Percentiles rank a stretch among this genome's conserved stretches.
These are phyloP conservation scores for Teratosphaeria destructans DNA, from an alignment of 2,329 filamentous ascomycete species.

Conservation along the genomic window DNA sequence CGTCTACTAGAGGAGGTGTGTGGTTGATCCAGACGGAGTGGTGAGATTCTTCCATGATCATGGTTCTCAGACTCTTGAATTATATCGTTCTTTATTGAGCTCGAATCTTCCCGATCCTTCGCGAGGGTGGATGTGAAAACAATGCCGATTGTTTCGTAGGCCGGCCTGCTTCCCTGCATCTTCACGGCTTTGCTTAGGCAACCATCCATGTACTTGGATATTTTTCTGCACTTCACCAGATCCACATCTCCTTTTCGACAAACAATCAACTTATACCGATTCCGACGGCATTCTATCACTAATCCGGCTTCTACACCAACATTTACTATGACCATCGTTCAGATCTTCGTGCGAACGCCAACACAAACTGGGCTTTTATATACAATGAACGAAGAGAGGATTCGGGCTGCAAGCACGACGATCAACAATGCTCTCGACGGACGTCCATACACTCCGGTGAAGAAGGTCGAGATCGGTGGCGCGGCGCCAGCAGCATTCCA, in stretches of 20 bases:
- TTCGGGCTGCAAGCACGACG: constrained; percentile 4
- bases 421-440: background rate
- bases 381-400: constrained; percentile 2
- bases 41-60: background rate
- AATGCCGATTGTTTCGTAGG: background rate
- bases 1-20: background rate
- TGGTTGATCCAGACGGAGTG: background rate
- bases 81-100: background rate
- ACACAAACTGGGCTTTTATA: background rate
- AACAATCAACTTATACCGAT: background rate
- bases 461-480: constrained; percentile 4
- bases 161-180: background rate
- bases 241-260: background rate
- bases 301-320: background rate
- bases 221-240: background rate
- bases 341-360: background rate
- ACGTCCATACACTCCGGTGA: background rate
- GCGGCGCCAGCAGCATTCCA: constrained; percentile 2
- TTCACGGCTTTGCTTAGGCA: background rate
- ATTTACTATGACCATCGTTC: constrained; percentile 5
- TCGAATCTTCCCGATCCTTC: background rate
- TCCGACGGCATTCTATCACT: background rate
- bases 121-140: background rate
- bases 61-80: background rate
- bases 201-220: background rate